Evolutionary conservation across 805 yeast genomes (phyloP).

Genomic region (Kuraishia piskuri): DNA sequence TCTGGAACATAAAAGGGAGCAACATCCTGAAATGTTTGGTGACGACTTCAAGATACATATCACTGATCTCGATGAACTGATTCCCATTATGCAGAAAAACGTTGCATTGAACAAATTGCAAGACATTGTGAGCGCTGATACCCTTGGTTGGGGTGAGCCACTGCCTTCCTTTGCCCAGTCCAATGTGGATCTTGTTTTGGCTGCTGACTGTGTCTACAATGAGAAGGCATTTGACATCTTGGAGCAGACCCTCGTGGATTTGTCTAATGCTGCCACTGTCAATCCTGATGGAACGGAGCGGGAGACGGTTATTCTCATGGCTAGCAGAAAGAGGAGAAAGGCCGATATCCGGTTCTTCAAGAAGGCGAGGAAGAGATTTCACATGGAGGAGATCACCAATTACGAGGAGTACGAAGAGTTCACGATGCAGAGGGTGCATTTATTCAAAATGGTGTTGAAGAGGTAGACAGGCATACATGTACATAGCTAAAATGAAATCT

Average conservation of each 20-base stretch:
- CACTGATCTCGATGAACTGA: constrained; percentile 40
- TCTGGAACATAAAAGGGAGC: constrained; percentile 10
- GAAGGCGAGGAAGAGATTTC: constrained; percentile 22
- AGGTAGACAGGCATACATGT: constrained; percentile 7
- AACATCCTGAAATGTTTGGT: constrained; percentile 2
- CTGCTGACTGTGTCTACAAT: constrained; percentile 54
- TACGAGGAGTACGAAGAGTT: constrained; percentile 26
- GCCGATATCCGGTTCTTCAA: constrained; percentile 17
- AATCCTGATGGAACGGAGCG: background rate
- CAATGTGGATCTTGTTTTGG: constrained; percentile 36
- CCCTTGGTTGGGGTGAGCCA: constrained; percentile 34
- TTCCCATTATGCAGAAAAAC: constrained; percentile 39
- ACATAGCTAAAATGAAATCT: background rate
- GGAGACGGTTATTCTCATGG: constrained; percentile 36
- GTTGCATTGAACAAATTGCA: constrained; percentile 29
- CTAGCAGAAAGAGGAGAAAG: constrained; percentile 46
- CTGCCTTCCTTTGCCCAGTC: constrained; percentile 22
- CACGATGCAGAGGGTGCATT: constrained; percentile 28
- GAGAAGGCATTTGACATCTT: constrained; percentile 46
- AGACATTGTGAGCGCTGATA: constrained; percentile 29
- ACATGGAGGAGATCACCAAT: constrained; percentile 20
- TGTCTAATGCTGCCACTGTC: constrained; percentile 14
- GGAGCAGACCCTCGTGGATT: constrained; percentile 37
- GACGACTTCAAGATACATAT: constrained; percentile 28
- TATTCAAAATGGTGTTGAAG: constrained; percentile 27